phyloP scores from a whole-genome alignment of 371 early-diverging fungal genomes.

The Vairimorpha necatrix region DNA sequence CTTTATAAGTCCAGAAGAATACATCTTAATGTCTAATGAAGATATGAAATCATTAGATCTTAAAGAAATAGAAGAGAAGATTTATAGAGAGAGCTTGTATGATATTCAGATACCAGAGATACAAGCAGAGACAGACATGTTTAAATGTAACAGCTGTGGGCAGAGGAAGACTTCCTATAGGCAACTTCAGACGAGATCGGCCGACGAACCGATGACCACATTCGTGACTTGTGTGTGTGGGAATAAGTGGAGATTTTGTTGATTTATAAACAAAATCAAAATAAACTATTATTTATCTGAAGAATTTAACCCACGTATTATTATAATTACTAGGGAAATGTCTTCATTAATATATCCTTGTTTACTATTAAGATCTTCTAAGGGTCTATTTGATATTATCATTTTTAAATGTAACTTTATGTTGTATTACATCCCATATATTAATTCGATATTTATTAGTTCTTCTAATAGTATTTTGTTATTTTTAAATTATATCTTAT shows the following conservation, averaged over 20 bases:
- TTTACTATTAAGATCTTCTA: not conserved
- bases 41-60: slow-evolving; percentile 64
- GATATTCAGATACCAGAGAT: slow-evolving; percentile 60
- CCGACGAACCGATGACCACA: slow-evolving; percentile 67
- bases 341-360: slow-evolving; percentile 3
- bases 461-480: too few relatives aligned
- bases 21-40: slow-evolving; percentile 58
- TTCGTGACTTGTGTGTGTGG: slow-evolving; percentile 65
- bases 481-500: too few relatives aligned
- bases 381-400: too few relatives aligned
- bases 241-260: slow-evolving; percentile 65
- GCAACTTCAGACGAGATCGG: slow-evolving; percentile 66
- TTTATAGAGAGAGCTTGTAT: slow-evolving; percentile 51
- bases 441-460: too few relatives aligned
- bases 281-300: not conserved
- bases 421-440: too few relatives aligned
- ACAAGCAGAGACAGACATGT: slow-evolving; percentile 65
- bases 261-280: too few relatives aligned
- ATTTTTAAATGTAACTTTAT: too few relatives aligned
- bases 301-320: not conserved
- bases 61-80: slow-evolving; percentile 55
- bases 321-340: not conserved
- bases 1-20: slow-evolving; percentile 49
- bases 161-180: slow-evolving; percentile 65
- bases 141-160: slow-evolving; percentile 64